Evolutionary conservation across 1,284 basidiomycete genomes (phyloP).

Genomic region (Tylopilus orsonianus): DNA sequence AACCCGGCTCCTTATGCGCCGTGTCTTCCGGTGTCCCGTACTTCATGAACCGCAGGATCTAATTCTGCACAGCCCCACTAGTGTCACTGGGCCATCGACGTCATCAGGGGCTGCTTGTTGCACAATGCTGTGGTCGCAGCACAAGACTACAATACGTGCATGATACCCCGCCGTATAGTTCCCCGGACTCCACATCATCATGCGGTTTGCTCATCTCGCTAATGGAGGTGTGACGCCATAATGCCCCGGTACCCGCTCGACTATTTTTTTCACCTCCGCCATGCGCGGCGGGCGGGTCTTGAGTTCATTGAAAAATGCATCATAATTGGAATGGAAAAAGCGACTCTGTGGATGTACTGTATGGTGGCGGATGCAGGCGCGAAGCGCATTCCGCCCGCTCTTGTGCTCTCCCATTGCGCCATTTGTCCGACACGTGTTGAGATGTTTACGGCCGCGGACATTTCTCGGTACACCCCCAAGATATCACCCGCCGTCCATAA

Average conservation of each 20-base stretch:
- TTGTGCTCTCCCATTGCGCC: not conserved
- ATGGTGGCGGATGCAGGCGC: slow-evolving; percentile 13
- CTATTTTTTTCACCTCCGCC: slow-evolving; percentile 5
- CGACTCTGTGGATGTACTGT: not conserved
- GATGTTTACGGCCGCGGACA: slow-evolving; percentile 20
- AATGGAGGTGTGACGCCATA: slow-evolving; percentile 14
- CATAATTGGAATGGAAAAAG: not conserved
- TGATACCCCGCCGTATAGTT: not conserved
- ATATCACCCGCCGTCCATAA: not conserved
- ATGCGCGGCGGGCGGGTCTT: slow-evolving; percentile 11
- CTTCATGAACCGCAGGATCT: not conserved
- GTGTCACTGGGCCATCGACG: slow-evolving; percentile 12
- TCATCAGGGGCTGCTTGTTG: slow-evolving; percentile 15
- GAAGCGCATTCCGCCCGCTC: slow-evolving; percentile 2
- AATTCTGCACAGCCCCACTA: slow-evolving; percentile 7
- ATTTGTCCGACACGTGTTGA: slow-evolving; percentile 1
- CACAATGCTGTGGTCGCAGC: not conserved
- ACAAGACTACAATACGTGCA: too few relatives aligned
- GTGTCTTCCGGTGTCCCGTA: not conserved
- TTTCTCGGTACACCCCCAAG: not conserved
- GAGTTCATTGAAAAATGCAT: not conserved
- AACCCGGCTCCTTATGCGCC: slow-evolving; percentile 11
- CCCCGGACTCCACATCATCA: slow-evolving; percentile 8
- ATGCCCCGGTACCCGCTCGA: not conserved
- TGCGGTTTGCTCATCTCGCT: slow-evolving; percentile 13